phyloP scores from a whole-genome alignment of 305 asterid genomes.

The Andrographis paniculata region DNA sequence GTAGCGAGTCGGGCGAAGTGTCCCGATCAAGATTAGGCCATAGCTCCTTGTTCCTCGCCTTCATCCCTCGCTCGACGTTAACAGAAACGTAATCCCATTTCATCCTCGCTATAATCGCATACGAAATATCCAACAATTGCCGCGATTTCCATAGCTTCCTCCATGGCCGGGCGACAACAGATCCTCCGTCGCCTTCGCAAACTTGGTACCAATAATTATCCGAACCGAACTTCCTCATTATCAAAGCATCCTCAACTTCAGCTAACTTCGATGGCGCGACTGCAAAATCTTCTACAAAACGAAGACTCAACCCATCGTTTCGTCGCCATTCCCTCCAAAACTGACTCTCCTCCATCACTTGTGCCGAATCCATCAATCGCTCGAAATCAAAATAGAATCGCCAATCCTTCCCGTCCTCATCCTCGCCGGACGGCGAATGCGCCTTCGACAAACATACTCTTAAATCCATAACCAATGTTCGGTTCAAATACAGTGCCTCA shows the following conservation, averaged over 20 bases:
- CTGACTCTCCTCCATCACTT: constrained; percentile 57
- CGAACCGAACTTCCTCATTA: constrained; percentile 48
- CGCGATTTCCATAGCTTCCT: constrained; percentile 43
- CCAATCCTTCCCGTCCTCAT: constrained; percentile 80
- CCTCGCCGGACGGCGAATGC: constrained; percentile 61
- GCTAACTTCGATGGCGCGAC: constrained; percentile 37
- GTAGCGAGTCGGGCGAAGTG: constrained; percentile 49
- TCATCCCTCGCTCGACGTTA: constrained; percentile 51
- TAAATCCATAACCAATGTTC: constrained; percentile 75
- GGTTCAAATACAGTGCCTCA: constrained; percentile 79
- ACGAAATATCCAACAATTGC: constrained; percentile 38
- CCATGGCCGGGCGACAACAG: constrained; percentile 50
- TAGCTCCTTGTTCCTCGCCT: constrained; percentile 38
- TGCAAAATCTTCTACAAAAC: constrained; percentile 36
- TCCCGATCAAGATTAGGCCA: constrained; percentile 60
- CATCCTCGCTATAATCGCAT: constrained; percentile 41
- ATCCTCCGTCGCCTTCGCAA: constrained; percentile 46
- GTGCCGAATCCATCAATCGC: constrained; percentile 67
- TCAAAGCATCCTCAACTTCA: constrained; percentile 32
- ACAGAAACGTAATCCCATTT: constrained; percentile 54
- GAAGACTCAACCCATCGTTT: constrained; percentile 32
- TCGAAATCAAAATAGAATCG: constrained; percentile 83
- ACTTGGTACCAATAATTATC: constrained; percentile 59
- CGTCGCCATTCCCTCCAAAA: constrained; percentile 61
- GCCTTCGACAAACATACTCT: constrained; percentile 62